Conservation (phyloP, 352 stramenopile species). For the Phytophthora boehmeriae region DNA sequence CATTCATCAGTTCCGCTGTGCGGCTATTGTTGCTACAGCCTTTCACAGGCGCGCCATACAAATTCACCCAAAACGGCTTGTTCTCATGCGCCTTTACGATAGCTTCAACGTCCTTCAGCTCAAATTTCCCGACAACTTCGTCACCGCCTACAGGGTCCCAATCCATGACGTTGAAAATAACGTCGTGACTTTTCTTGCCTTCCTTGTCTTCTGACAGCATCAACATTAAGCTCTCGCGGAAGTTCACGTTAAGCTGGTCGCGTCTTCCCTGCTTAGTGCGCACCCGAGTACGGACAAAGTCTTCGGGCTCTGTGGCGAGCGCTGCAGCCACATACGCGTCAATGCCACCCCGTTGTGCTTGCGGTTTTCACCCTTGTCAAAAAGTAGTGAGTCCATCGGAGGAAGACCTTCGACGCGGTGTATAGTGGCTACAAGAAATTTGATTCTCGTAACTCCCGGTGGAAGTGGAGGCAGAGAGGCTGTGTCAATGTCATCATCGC, state of each 20-base stretch:
- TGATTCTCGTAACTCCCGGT: constrained; percentile 49
- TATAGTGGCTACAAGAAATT: constrained; percentile 64
- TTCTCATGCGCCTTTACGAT: constrained; percentile 34
- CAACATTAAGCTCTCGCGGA: constrained; percentile 75
- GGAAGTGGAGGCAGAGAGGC: constrained; percentile 33
- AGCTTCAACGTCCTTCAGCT: constrained; percentile 44
- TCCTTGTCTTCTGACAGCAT: constrained; percentile 34
- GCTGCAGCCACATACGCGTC: constrained; percentile 67
- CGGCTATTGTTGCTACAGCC: constrained; percentile 49
- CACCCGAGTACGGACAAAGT: constrained; percentile 70
- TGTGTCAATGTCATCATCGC: constrained; percentile 24
- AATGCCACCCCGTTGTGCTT: constrained; percentile 61
- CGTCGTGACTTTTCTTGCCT: constrained; percentile 17
- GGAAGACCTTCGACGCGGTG: constrained; percentile 68
- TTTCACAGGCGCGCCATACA: constrained; percentile 72
- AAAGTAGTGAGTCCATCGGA: constrained; percentile 61
- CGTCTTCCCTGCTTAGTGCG: constrained; percentile 65
- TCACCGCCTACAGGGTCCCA: constrained; percentile 71
- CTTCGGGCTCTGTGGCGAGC: constrained; percentile 33
- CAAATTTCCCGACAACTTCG: constrained; percentile 63
- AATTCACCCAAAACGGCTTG: constrained; percentile 72
- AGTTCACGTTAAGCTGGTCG: constrained; percentile 61
- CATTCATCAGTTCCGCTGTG: constrained; percentile 64
- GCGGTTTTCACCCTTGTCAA: constrained; percentile 50
- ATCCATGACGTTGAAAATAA: constrained; percentile 68